Evolutionary conservation across 1,284 basidiomycete genomes (phyloP), one percentile per base, ranked within the genome.

Genomic region (Ganoderma lingzhi): DNA sequence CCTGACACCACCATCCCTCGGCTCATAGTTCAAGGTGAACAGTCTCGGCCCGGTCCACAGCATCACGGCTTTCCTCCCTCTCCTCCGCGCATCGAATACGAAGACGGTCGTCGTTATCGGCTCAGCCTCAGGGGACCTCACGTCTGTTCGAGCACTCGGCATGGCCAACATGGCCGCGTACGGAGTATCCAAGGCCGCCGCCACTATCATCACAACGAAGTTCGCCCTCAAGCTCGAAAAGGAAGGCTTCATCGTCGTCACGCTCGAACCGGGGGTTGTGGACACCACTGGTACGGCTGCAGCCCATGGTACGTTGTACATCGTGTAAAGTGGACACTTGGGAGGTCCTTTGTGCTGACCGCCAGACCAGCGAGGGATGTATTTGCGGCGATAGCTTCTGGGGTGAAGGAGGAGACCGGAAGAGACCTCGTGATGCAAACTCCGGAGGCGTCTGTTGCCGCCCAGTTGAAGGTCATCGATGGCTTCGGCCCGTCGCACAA

Each of bases 151-250:
- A 17, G 39, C 53, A 2, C 39, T 63, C 23, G 74, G 70, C 55
- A 45, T 73, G 9, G 28, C 62, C 0, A 62, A 58, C 51, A 42
- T 63, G 30, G 67, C 70, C 3, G 75, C 82, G 15, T 84, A 84
- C 74, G 65, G 74, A 8, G 75, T 81, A n/a, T 77, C 79, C 42
- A 84, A 84, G 70, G 80, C 81, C 4, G 83, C 80, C 1, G 63
- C 81, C 19, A 80, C 83, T 66, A 78, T 85, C 76, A 80, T 76
- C 39, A 76, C 79, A 17, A 80, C 78, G 12, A 84, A 85, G 71
- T 84, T 81, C 69, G 82, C 84, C 0, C 69, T 74, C 6, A 67
- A 78, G 58, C 77, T 79, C 66, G 76, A 78, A 63, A 63, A 73
- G 3, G 81, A 84, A 45, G 82, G 82, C 10, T 78, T 85, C 66